These are phyloP conservation scores for Scytalidium sp. DNA, from an alignment of 2,329 filamentous ascomycete genomes.

Conservation along the genomic window DNA sequence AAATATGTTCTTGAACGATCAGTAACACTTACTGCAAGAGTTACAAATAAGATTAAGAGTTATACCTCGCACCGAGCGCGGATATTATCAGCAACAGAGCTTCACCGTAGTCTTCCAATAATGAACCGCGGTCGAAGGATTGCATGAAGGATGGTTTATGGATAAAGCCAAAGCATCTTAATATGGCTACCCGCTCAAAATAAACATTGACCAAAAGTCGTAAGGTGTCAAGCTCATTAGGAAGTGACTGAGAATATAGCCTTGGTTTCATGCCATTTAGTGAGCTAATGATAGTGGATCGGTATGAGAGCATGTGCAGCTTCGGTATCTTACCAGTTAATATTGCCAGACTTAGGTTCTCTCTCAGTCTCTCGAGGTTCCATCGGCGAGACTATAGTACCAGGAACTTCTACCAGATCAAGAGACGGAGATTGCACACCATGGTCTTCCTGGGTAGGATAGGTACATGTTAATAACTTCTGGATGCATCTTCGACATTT, in stretches of 20 bases:
- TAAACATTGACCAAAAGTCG: not conserved
- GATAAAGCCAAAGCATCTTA: constrained; percentile 8
- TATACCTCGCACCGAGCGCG: not conserved
- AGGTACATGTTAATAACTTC: constrained; percentile 16
- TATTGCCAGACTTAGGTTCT: no score
- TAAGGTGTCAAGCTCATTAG: not conserved
- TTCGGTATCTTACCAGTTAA: not conserved
- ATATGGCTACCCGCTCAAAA: constrained; percentile 5
- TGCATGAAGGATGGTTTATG: constrained; percentile 12
- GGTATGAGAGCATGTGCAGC: no score
- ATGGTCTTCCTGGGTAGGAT: constrained; percentile 4
- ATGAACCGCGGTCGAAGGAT: constrained; percentile 4
- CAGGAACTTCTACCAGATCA: not conserved
- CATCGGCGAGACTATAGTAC: not conserved
- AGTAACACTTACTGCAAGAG: not conserved
- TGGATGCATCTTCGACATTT: constrained; percentile 24
- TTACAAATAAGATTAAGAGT: not conserved
- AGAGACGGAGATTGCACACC: not conserved
- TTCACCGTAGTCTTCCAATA: constrained; percentile 7
- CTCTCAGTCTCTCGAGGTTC: no score
- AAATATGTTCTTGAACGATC: not conserved
- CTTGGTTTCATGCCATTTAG: not conserved
- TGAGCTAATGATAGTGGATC: not conserved
- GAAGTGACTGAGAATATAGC: not conserved
- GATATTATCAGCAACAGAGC: not conserved